Evolutionary conservation across 805 yeast species (phyloP), one percentile per base, ranked within the genome.

Genomic region (Ogataea populi-albae): DNA sequence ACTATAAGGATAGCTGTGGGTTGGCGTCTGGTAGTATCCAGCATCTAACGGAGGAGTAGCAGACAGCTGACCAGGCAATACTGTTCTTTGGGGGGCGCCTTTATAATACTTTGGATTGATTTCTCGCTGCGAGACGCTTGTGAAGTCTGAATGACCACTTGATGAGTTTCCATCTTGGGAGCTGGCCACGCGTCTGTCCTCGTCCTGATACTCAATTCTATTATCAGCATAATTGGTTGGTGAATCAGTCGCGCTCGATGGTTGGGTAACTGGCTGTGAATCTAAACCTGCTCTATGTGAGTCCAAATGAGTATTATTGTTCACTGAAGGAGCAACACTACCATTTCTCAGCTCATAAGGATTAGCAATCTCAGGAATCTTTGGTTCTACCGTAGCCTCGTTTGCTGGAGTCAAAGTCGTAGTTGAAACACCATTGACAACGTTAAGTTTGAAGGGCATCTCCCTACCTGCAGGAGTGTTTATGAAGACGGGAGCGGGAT

Each of bases 41-140:
- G 17, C 6, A 10, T 29, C 32, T 23, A 33, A 49, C n/a, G 30
- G 36, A 17, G 41, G 42, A n/a, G 37, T 43, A 27, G 37, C 49
- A 18, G 36, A 45, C 18, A 35, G 26, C 28, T 45, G 55, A 4
- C 52, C 55, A n/a, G 52, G 50, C n/a, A 43, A 26, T 14, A 24
- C 26, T 5, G 51, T 35, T 29, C 57, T 57, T 20, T 46, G 52
- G 6, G 50, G 48, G 17, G 61, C 59, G 23, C 65, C 68, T 37
- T 61, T 52, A 36, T 64, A 68, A 46, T 75, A 78, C 18, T 65
- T 60, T 12, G 83, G 85, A 50, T 83, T 83, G 11, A 77, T 69
- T 18, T 80, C 88, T 54, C 91, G 67, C 59, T 83, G 91, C 6
- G 89, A 81, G 2, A 84, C 85, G 34, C 87, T 79, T 1, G 93